Evolutionary conservation across 2,329 filamentous ascomycete species (phyloP).

Genomic region (Chrysoporthe cubensis): DNA sequence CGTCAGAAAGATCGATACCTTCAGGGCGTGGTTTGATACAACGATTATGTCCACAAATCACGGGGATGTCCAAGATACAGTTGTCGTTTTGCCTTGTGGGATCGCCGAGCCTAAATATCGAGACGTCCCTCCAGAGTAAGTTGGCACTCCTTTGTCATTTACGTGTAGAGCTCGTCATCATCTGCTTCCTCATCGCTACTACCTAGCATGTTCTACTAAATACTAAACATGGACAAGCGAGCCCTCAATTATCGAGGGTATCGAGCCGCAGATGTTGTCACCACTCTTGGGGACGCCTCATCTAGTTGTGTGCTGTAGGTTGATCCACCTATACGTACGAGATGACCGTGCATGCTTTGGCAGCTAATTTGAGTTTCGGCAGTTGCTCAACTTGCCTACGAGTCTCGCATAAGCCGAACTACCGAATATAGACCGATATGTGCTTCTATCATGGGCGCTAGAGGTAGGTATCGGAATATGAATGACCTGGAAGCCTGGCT

Average conservation of each 20-base stretch:
- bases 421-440: constrained; percentile 23
- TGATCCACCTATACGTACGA: background rate
- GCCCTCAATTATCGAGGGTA: constrained; percentile 12
- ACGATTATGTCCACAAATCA: constrained; percentile 8
- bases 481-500: background rate
- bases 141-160: background rate
- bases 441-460: constrained; percentile 23
- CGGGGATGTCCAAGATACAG: background rate
- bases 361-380: background rate
- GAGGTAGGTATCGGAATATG: constrained; percentile 1
- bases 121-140: constrained; percentile 19
- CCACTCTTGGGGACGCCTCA: constrained; percentile 23
- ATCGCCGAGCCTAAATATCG: constrained; percentile 13
- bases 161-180: background rate
- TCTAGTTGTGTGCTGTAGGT: constrained; percentile 24
- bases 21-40: constrained; percentile 25
- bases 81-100: constrained; percentile 21
- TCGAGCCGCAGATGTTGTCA: constrained; percentile 16
- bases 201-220: background rate
- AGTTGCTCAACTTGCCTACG: constrained; percentile 27
- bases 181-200: background rate
- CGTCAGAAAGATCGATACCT: constrained; percentile 12
- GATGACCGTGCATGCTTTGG: too few species aligned
- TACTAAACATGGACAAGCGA: constrained; percentile 13
- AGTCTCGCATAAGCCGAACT: constrained; percentile 21